phyloP scores from a whole-genome alignment of 2,329 filamentous ascomycete genomes.

The Scortechinia acanthostroma region DNA sequence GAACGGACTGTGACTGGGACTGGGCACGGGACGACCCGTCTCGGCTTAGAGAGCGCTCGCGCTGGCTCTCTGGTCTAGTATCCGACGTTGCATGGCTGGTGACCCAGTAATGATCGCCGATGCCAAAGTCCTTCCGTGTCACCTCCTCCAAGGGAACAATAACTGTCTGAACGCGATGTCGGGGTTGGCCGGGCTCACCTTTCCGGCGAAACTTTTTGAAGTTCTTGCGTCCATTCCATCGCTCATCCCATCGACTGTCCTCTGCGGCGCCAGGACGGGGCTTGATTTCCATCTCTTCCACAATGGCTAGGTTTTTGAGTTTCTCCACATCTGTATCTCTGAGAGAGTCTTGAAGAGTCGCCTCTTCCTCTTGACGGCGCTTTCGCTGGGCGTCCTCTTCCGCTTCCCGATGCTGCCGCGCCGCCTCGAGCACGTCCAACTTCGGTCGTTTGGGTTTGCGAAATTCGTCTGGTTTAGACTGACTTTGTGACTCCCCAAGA shows the following conservation, averaged over 20 bases:
- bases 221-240: conserved; percentile 61
- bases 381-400: conserved; percentile 12
- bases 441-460: conserved; percentile 20
- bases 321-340: conserved; percentile 40
- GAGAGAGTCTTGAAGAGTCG: conserved; percentile 29
- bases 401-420: conserved; percentile 9
- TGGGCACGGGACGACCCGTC: too few species aligned
- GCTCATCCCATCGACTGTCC: conserved; percentile 42
- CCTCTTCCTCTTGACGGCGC: conserved; percentile 32
- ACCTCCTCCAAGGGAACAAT: conserved; percentile 52
- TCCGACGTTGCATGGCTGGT: conserved; percentile 8
- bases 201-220: conserved; percentile 52
- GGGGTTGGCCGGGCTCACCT: conserved; percentile 14
- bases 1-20: too few species aligned
- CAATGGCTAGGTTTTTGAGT: conserved; percentile 39
- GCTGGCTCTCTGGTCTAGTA: too few species aligned
- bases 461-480: neutral
- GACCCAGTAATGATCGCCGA: conserved; percentile 44
- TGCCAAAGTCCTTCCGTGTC: conserved; percentile 38
- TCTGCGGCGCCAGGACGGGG: conserved; percentile 9
- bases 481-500: neutral
- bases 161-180: conserved; percentile 35
- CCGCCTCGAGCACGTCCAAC: conserved; percentile 39
- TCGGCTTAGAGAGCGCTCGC: too few species aligned
- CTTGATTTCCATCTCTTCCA: conserved; percentile 46